A percentile compares a stretch with the other conserved stretches of the same genome.
Conservation (phyloP, 2,329 filamentous ascomycete species). For the Aspergillus jensenii region DNA sequence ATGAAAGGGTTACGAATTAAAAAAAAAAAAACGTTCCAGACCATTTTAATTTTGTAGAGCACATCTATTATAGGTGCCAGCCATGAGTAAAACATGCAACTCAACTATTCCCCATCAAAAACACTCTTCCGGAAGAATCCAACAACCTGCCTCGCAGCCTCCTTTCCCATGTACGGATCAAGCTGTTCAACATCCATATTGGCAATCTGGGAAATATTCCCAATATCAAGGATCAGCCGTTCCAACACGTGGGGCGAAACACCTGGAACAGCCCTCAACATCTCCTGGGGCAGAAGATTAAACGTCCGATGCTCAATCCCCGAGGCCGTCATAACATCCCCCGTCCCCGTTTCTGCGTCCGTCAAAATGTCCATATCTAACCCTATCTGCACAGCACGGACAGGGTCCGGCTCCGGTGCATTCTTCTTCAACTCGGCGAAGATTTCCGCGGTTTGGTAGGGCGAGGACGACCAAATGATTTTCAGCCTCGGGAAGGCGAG, state of each 20-base stretch:
- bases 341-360: slow-evolving; percentile 29
- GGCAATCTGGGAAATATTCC: slow-evolving; percentile 77
- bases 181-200: slow-evolving; percentile 80
- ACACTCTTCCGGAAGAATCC: slow-evolving; percentile 75
- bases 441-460: slow-evolving; percentile 96
- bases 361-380: slow-evolving; percentile 58
- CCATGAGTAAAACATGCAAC: not conserved
- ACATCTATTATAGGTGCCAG: not conserved
- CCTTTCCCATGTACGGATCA: slow-evolving; percentile 70
- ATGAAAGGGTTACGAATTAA: slow-evolving; percentile 35
- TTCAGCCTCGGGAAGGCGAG: slow-evolving; percentile 86
- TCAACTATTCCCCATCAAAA: slow-evolving; percentile 42
- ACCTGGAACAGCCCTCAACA: slow-evolving; percentile 81
- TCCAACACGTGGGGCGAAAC: slow-evolving; percentile 77
- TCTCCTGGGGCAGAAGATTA: slow-evolving; percentile 84
- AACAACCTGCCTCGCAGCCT: slow-evolving; percentile 72
- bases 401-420: slow-evolving; percentile 84
- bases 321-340: slow-evolving; percentile 58
- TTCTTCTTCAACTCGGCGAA: slow-evolving; percentile 91
- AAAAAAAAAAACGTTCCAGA: slow-evolving; percentile 24
- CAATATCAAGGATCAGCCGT: slow-evolving; percentile 68
- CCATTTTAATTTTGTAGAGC: slow-evolving; percentile 2
- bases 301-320: slow-evolving; percentile 63
- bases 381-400: slow-evolving; percentile 80
- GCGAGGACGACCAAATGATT: slow-evolving; percentile 90